A percentile compares a stretch with the other conserved stretches of the same genome.
These are phyloP conservation scores for Boletellus sp. DNA, from an alignment of 768 basidiomycete species.

Conservation along the genomic window DNA sequence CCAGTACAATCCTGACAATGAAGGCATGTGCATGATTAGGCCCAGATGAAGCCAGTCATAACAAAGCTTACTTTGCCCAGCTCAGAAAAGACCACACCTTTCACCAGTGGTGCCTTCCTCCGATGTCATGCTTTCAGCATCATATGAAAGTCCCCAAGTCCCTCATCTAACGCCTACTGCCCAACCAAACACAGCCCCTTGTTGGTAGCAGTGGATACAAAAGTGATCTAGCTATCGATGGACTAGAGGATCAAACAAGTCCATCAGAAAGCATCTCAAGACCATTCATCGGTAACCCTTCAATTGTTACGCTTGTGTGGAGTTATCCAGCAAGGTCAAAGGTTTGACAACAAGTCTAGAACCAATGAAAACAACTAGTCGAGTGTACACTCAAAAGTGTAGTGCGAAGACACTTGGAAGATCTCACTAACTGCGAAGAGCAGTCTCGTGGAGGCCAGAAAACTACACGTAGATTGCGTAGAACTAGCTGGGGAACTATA, in stretches of 20 bases:
- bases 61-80: neutral
- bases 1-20: neutral
- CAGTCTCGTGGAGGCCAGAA: too few relatives aligned
- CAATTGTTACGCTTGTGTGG: too few relatives aligned
- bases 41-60: neutral
- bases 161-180: too few relatives aligned
- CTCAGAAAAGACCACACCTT: constrained; percentile 29
- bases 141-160: neutral
- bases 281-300: neutral
- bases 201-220: neutral
- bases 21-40: neutral
- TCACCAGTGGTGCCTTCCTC: constrained; percentile 72
- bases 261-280: neutral
- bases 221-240: neutral
- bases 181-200: too few relatives aligned
- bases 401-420: too few relatives aligned
- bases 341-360: too few relatives aligned
- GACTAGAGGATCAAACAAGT: neutral
- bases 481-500: too few relatives aligned
- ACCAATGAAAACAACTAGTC: too few relatives aligned
- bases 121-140: neutral
- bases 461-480: too few relatives aligned
- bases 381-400: too few relatives aligned
- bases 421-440: too few relatives aligned
- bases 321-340: too few relatives aligned